These are phyloP conservation scores for Nannizzia gypsea DNA, from an alignment of 2,329 filamentous ascomycete species.

Conservation along the genomic window DNA sequence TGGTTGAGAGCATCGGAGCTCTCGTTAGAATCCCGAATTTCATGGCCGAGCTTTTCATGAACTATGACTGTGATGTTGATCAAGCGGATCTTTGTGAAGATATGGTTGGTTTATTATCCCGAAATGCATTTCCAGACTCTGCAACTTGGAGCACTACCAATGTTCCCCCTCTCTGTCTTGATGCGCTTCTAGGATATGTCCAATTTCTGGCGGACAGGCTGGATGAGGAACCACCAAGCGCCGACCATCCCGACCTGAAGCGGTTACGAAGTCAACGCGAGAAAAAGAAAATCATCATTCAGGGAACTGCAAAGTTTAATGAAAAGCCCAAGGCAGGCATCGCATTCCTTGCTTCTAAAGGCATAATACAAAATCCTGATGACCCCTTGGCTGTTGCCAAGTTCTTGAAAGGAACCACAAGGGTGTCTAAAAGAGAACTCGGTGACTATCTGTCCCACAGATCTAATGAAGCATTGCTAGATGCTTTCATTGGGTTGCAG, in stretches of 20 bases:
- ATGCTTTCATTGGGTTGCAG: slow-evolving; percentile 75
- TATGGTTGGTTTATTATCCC: slow-evolving; percentile 79
- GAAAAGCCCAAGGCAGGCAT: slow-evolving; percentile 85
- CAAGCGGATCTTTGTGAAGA: slow-evolving; percentile 88
- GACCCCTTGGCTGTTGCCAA: slow-evolving; percentile 68
- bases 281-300: slow-evolving; percentile 79
- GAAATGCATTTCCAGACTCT: slow-evolving; percentile 92
- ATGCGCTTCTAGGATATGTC: slow-evolving; percentile 80
- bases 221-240: slow-evolving; percentile 52
- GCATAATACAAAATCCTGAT: slow-evolving; percentile 65
- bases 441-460: slow-evolving; percentile 91
- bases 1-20: slow-evolving; percentile 93
- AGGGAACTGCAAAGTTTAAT: slow-evolving; percentile 83
- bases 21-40: slow-evolving; percentile 87
- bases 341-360: slow-evolving; percentile 70
- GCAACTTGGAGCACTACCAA: slow-evolving; percentile 99
- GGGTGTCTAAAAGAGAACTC: slow-evolving; percentile 79
- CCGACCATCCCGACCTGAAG: slow-evolving; percentile 55
- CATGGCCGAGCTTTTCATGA: slow-evolving; percentile 90
- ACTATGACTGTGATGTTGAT: slow-evolving; percentile 94
- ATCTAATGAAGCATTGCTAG: slow-evolving; percentile 71
- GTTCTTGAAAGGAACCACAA: slow-evolving; percentile 76
- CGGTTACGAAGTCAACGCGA: slow-evolving; percentile 58
- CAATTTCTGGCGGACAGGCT: slow-evolving; percentile 84
- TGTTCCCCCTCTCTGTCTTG: slow-evolving; percentile 85